Conservation (phyloP, 164 flowering plant species). For the Paratinospora sagittata region DNA sequence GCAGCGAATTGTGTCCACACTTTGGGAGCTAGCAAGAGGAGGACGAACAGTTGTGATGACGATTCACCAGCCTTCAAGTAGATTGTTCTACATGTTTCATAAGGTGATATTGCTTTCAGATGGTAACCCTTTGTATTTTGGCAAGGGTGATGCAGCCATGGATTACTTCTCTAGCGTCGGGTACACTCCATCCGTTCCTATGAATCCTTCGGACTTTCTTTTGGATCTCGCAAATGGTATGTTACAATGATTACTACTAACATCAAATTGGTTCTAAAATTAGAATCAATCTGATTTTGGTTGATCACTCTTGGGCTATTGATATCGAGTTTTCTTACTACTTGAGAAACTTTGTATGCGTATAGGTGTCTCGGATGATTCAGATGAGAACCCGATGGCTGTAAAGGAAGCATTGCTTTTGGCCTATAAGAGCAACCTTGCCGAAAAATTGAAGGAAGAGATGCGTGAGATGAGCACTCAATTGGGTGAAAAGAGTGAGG, state of each 20-base stretch:
- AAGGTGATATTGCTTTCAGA: conserved; percentile 61
- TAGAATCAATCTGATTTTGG: no score
- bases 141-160: conserved; percentile 49
- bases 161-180: no score
- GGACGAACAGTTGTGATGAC: conserved; percentile 66
- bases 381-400: conserved; percentile 13
- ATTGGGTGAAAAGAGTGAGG: not conserved
- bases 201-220: no score
- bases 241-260: no score
- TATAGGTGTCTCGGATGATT: conserved; percentile 15
- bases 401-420: conserved; percentile 23
- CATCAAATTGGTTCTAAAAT: no score
- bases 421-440: conserved; percentile 33
- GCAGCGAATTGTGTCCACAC: conserved; percentile 49
- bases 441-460: conserved; percentile 18
- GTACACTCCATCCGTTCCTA: no score
- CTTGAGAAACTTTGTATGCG: no score
- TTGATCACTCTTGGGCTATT: no score
- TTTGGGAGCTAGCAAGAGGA: conserved; percentile 48
- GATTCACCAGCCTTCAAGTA: conserved; percentile 75
- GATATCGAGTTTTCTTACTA: no score
- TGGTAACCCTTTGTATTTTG: conserved; percentile 59
- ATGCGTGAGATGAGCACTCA: conserved; percentile 3
- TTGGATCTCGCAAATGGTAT: no score
- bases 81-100: conserved; percentile 67